phyloP scores from a whole-genome alignment of 345 rosid species.

The Citrus trifoliata region DNA sequence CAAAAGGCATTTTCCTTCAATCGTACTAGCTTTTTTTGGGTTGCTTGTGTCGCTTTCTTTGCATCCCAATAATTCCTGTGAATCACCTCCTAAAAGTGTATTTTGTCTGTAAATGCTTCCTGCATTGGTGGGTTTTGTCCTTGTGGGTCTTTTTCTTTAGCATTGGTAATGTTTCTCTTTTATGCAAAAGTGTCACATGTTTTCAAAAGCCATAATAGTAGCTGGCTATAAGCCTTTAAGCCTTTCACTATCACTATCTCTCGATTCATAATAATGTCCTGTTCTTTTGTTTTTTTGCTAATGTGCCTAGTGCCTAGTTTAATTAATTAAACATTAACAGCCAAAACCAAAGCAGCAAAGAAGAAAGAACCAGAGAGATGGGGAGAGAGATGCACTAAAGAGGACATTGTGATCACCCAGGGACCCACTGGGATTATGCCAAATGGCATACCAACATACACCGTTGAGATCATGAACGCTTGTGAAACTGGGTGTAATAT shows the following conservation, averaged over 20 bases:
- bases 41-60: conserved; percentile 24
- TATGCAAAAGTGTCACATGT: not conserved
- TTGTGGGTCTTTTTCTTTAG: not conserved
- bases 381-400: conserved; percentile 56
- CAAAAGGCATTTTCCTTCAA: conserved; percentile 7
- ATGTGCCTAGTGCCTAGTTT: not conserved
- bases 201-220: not conserved
- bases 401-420: conserved; percentile 68
- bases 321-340: conserved; percentile 9
- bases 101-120: conserved; percentile 38
- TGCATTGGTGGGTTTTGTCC: conserved; percentile 11
- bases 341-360: conserved; percentile 16
- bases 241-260: conserved; percentile 14
- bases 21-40: conserved; percentile 11
- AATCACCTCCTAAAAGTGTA: conserved; percentile 43
- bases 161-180: conserved; percentile 2
- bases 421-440: conserved; percentile 67
- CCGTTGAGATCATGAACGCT: conserved; percentile 66
- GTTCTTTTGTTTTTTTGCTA: not conserved
- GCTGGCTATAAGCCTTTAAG: not conserved
- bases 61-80: conserved; percentile 27
- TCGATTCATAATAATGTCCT: not conserved
- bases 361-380: conserved; percentile 46
- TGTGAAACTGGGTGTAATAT: conserved; percentile 73
- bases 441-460: conserved; percentile 74